Conservation (phyloP, 257 asterid species). For the Petunia axillaris region DNA sequence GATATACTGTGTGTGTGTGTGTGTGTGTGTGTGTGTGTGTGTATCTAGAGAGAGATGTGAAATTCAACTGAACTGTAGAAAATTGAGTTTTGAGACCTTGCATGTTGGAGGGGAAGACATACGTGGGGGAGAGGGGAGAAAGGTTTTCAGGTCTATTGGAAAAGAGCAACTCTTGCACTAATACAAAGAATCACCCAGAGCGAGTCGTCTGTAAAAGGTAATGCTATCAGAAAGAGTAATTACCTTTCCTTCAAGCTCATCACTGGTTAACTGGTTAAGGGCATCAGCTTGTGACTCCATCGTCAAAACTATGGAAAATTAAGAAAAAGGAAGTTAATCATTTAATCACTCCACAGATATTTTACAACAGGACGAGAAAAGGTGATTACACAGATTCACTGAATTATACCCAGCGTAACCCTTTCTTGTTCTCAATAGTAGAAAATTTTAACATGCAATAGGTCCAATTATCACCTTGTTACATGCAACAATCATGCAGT, state of each 20-base stretch:
- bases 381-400: constrained; percentile 11
- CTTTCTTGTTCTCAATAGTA: not conserved
- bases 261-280: constrained; percentile 70
- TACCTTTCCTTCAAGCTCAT: constrained; percentile 99
- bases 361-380: not conserved
- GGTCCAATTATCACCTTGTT: no score
- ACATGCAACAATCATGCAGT: not conserved
- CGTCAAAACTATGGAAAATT: constrained; percentile 61
- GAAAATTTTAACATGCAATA: not conserved
- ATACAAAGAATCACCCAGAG: not conserved
- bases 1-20: no score
- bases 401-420: not conserved
- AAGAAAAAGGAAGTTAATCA: constrained; percentile 26
- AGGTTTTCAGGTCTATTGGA: not conserved
- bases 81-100: not conserved
- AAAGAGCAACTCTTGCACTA: constrained; percentile 7
- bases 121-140: not conserved
- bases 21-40: no score
- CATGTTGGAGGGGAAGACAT: not conserved
- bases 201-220: not conserved
- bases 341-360: constrained; percentile 3
- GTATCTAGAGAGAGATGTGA: not conserved
- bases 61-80: not conserved
- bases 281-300: constrained; percentile 98
- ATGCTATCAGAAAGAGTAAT: not conserved